Conservation (phyloP, 1,284 basidiomycete genomes). For the Ustilago loliicola region DNA sequence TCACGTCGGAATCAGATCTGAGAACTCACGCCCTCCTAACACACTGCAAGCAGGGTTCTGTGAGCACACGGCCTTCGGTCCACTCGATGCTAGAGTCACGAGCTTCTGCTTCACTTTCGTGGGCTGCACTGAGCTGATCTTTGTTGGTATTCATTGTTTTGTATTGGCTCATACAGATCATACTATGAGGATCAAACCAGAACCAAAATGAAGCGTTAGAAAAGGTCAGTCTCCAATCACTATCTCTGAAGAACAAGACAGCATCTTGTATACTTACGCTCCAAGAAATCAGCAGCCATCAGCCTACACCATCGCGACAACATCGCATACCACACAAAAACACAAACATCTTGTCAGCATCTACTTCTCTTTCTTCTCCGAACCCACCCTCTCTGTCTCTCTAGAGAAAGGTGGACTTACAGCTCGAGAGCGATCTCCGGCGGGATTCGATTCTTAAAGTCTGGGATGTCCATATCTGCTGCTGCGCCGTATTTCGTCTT, state of each 20-base stretch:
- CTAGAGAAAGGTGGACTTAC: conserved; percentile 73
- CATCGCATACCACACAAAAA: neutral
- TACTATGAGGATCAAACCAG: neutral
- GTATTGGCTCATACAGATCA: neutral
- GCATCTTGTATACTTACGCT: conserved; percentile 30
- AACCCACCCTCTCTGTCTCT: neutral
- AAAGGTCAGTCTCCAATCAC: neutral
- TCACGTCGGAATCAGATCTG: too few relatives aligned
- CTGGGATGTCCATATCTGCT: conserved; percentile 80
- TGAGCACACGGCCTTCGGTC: too few relatives aligned
- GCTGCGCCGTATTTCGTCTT: conserved; percentile 78
- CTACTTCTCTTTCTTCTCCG: neutral
- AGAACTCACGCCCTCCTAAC: too few relatives aligned
- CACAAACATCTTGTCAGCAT: neutral
- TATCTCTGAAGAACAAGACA: neutral
- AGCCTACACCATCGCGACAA: conserved; percentile 32
- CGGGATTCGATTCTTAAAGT: conserved; percentile 81
- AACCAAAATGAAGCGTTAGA: neutral
- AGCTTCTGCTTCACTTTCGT: too few relatives aligned
- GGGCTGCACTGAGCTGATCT: too few relatives aligned
- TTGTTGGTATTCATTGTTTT: neutral
- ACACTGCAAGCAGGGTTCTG: too few relatives aligned
- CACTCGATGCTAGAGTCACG: too few relatives aligned
- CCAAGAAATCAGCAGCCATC: conserved; percentile 67
- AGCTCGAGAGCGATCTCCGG: conserved; percentile 85